Conservation (phyloP, 1,284 basidiomycete genomes). For the Kwoniella shivajii region DNA sequence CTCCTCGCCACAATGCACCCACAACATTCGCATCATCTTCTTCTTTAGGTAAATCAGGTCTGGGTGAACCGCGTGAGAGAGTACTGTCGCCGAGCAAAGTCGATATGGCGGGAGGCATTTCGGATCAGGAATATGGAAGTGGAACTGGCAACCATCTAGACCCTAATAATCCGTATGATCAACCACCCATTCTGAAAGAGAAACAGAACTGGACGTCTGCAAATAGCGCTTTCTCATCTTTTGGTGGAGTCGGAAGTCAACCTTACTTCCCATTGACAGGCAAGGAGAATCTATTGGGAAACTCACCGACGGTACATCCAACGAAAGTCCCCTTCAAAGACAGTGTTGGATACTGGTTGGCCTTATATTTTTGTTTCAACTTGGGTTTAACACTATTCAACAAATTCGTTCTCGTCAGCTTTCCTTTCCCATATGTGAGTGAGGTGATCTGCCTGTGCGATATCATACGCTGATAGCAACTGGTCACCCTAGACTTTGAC, state of each 20-base stretch:
- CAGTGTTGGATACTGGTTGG: conserved; percentile 63
- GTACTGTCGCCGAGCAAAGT: conserved; percentile 14
- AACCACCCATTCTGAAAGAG: neutral
- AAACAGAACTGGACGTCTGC: neutral
- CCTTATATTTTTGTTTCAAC: conserved; percentile 84
- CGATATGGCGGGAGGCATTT: neutral
- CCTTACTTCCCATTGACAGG: conserved; percentile 15
- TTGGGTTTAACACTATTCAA: conserved; percentile 88
- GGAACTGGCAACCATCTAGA: neutral
- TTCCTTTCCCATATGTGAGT: conserved; percentile 82
- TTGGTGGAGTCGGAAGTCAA: neutral
- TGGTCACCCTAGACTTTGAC: conserved; percentile 69
- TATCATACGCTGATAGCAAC: no score
- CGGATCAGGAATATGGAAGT: neutral
- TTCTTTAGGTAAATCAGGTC: conserved; percentile 2
- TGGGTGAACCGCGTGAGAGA: conserved; percentile 13
- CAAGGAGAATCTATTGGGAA: conserved; percentile 8
- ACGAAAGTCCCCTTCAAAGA: conserved; percentile 32
- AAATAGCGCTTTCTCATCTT: neutral
- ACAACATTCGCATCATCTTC: conserved; percentile 14
- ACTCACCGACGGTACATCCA: conserved; percentile 14
- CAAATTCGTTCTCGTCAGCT: conserved; percentile 81
- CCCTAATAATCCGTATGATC: conserved; percentile 5
- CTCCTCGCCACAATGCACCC: conserved; percentile 8
- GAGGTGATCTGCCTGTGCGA: no score